Conservation (phyloP, 768 basidiomycete genomes). For the Leccinellum luteum region DNA sequence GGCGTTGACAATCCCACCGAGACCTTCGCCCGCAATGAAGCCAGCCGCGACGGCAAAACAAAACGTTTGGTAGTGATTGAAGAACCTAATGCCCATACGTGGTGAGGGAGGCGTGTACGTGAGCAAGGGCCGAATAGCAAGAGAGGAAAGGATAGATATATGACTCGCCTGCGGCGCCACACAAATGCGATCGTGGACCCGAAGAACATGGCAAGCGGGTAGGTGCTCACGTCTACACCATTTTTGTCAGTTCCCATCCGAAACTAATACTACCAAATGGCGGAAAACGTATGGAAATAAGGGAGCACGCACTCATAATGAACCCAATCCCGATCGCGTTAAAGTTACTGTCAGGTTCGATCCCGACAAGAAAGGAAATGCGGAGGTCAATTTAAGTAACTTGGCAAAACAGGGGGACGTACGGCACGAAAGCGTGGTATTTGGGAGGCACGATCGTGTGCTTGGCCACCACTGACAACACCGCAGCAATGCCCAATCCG, state of each 20-base stretch:
- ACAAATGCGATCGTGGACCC: conserved; percentile 24
- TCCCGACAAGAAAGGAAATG: background rate
- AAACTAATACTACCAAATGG: background rate
- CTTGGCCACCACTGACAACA: conserved; percentile 45
- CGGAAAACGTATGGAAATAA: background rate
- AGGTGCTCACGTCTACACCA: conserved; percentile 20
- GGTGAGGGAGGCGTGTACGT: background rate
- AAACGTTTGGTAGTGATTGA: conserved; percentile 18
- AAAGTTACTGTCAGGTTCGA: conserved; percentile 18
- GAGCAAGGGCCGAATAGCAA: background rate
- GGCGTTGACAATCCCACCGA: conserved; percentile 36
- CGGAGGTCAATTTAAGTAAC: background rate
- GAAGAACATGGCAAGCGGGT: conserved; percentile 23
- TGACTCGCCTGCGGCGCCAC: conserved; percentile 14
- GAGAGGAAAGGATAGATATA: background rate
- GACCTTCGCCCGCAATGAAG: conserved; percentile 40
- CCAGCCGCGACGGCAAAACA: conserved; percentile 39
- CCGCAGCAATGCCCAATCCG: conserved; percentile 45
- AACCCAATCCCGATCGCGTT: conserved; percentile 25
- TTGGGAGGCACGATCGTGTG: conserved; percentile 22
- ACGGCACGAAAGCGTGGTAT: conserved; percentile 24
- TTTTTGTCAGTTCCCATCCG: background rate
- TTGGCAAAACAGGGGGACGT: background rate
- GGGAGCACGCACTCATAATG: background rate
- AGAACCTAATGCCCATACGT: conserved; percentile 4